Evolutionary conservation across 1,284 basidiomycete genomes (phyloP).

Genomic region (Leccinum solheimii): DNA sequence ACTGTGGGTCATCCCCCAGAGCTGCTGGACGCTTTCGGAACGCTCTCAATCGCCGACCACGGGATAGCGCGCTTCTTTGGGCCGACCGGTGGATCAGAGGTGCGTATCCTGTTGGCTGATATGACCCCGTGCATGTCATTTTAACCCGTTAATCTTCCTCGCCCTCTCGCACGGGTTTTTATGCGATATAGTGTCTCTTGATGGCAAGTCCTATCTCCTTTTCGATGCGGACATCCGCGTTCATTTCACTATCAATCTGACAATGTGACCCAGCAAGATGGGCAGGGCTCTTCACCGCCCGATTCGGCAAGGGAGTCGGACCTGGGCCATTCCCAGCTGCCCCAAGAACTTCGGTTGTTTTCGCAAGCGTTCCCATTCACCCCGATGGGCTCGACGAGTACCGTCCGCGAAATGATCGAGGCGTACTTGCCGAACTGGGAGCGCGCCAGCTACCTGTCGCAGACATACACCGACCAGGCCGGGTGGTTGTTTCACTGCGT

Average conservation of each 20-base stretch:
- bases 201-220: conserved; percentile 28
- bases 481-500: conserved; percentile 59
- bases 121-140: conserved; percentile 1
- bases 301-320: conserved; percentile 32
- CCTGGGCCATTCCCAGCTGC: conserved; percentile 36
- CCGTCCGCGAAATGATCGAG: conserved; percentile 51
- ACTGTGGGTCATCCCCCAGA: conserved; percentile 36
- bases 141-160: background rate
- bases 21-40: conserved; percentile 57
- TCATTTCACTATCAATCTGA: conserved; percentile 31
- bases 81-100: conserved; percentile 62
- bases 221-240: conserved; percentile 1
- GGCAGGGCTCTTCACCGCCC: conserved; percentile 25
- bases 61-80: conserved; percentile 66
- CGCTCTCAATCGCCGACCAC: conserved; percentile 59
- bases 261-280: conserved; percentile 16
- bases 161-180: conserved; percentile 4
- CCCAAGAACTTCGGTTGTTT: conserved; percentile 50
- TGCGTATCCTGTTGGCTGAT: conserved; percentile 32
- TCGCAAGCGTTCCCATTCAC: conserved; percentile 66
- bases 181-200: conserved; percentile 31
- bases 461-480: conserved; percentile 57
- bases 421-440: conserved; percentile 45
- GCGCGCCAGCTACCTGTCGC: conserved; percentile 46
- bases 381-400: conserved; percentile 49